A percentile compares a stretch with the other conserved stretches of the same genome.
Conservation (phyloP, 2,329 filamentous ascomycete genomes). For the Colletotrichum agaves region DNA sequence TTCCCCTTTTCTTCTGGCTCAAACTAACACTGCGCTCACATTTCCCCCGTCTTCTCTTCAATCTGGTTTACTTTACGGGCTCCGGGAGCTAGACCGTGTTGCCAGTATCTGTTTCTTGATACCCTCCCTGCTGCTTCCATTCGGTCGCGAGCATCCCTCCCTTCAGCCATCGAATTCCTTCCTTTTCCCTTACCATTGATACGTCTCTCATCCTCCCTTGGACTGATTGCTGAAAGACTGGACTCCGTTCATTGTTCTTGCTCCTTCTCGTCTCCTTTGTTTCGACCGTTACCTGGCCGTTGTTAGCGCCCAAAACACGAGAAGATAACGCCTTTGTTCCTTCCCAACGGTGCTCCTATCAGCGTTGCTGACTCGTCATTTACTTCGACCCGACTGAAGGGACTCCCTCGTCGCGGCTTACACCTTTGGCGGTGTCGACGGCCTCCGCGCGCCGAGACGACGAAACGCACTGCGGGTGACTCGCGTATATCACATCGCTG, state of each 20-base stretch:
- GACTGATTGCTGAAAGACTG: not conserved
- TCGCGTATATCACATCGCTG: not conserved
- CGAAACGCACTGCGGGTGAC: slow-evolving; percentile 15
- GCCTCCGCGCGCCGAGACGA: slow-evolving; percentile 1
- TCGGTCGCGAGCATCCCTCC: slow-evolving; percentile 4
- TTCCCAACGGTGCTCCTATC: not conserved
- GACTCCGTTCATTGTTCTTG: not conserved
- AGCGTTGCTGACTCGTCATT: slow-evolving; percentile 11
- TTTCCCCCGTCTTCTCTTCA: not conserved
- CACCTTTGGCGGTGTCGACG: slow-evolving; percentile 13
- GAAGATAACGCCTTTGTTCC: slow-evolving; percentile 17
- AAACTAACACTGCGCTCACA: not conserved
- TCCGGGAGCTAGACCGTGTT: slow-evolving; percentile 17
- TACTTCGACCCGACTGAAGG: not conserved
- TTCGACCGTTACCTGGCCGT: slow-evolving; percentile 5
- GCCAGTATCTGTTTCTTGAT: slow-evolving; percentile 1
- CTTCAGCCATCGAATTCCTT: not conserved
- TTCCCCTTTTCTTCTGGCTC: not conserved
- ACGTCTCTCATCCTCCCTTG: not conserved
- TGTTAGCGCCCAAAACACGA: not conserved
- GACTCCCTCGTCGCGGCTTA: not conserved
- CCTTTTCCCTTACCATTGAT: not conserved
- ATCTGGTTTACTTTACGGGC: not conserved
- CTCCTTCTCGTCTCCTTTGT: not conserved
- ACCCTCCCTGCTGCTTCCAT: not conserved